These are phyloP conservation scores for Cystofilobasidium ferigula DNA, from an alignment of 768 basidiomycete genomes.

Conservation along the genomic window DNA sequence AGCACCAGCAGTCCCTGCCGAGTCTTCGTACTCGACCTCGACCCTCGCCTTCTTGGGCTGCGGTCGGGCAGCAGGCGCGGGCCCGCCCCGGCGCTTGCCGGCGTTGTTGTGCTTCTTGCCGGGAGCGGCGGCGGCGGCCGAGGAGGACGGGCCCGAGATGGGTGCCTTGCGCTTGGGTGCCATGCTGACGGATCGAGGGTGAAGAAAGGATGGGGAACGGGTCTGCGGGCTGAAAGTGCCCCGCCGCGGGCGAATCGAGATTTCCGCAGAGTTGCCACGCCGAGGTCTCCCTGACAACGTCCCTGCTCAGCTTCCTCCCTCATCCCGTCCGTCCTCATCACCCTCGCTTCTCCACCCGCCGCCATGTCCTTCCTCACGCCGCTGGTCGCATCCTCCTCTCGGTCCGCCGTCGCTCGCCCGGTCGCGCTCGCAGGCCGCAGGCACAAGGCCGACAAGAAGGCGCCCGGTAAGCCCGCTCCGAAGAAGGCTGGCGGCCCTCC, in stretches of 20 bases:
- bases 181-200: slow-evolving; percentile 1
- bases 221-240: neutral
- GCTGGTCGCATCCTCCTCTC: neutral
- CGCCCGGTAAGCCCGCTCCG: neutral
- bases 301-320: neutral
- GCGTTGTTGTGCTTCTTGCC: neutral
- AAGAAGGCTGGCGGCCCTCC: neutral
- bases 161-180: slow-evolving; percentile 26
- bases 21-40: slow-evolving; percentile 24
- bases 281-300: no score
- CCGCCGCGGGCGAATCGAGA: neutral
- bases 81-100: neutral
- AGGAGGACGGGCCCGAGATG: neutral
- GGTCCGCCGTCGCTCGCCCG: neutral
- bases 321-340: no score
- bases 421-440: neutral
- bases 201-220: neutral
- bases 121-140: slow-evolving; percentile 3
- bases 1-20: neutral
- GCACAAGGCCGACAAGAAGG: neutral
- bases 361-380: neutral
- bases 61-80: neutral
- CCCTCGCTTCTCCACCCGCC: neutral
- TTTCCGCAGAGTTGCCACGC: neutral
- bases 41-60: slow-evolving; percentile 23